A percentile compares a stretch with the other conserved stretches of the same genome.
These are phyloP conservation scores for Recurvomyces mirabilis DNA, from an alignment of 495 filamentous ascomycete species.

Conservation along the genomic window DNA sequence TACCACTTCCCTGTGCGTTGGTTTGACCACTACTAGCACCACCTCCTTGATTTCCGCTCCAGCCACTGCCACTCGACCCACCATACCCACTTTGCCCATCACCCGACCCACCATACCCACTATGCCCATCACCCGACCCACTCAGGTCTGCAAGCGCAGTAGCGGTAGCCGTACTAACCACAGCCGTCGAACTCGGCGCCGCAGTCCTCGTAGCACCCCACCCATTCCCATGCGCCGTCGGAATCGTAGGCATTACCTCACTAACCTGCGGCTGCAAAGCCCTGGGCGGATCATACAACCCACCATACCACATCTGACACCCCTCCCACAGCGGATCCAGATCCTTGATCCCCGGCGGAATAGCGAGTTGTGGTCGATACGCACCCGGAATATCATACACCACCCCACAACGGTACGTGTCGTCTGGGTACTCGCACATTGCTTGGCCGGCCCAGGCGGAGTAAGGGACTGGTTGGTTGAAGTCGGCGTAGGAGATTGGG, in stretches of 20 bases:
- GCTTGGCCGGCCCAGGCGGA: constrained; percentile 7
- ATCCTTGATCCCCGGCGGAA: constrained; percentile 8
- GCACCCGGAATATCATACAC: constrained; percentile 9
- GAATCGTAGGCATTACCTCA: constrained; percentile 2
- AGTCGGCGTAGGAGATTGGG: constrained; percentile 11
- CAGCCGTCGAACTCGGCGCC: too few relatives aligned
- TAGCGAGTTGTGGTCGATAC: constrained; percentile 11
- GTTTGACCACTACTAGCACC: too few relatives aligned
- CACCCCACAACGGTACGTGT: background rate
- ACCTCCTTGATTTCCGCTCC: too few relatives aligned
- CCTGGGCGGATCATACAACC: constrained; percentile 13
- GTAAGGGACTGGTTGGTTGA: constrained; percentile 8
- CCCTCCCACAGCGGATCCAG: constrained; percentile 7
- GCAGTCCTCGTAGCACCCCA: too few relatives aligned
- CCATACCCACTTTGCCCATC: too few relatives aligned
- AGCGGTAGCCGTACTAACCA: too few relatives aligned
- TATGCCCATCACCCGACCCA: too few relatives aligned
- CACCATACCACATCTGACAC: constrained; percentile 13
- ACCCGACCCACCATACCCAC: too few relatives aligned
- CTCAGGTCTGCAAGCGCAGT: too few relatives aligned
- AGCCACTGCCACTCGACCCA: too few relatives aligned
- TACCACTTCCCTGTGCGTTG: too few relatives aligned
- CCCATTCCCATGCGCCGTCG: background rate
- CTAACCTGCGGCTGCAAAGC: constrained; percentile 1
- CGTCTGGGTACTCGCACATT: background rate